Percentiles rank a stretch among this genome's conserved stretches.
These are phyloP conservation scores for Ochromonas danica DNA, from an alignment of 108 stramenopile species.

Conservation along the genomic window DNA sequence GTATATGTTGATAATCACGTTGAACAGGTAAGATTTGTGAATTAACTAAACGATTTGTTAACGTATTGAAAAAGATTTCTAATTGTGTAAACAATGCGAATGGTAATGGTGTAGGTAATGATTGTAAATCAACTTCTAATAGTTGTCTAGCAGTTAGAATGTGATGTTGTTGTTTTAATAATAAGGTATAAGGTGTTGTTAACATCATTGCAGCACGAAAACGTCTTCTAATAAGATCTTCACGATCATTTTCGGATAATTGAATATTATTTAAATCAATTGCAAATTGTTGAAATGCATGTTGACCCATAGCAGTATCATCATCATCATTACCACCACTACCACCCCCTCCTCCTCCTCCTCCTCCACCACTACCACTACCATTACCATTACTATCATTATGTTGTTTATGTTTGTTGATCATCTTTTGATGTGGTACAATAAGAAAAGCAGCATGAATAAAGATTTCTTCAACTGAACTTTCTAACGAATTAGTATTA, in stretches of 20 bases:
- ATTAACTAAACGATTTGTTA: neutral
- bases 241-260: neutral
- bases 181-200: constrained; percentile 23
- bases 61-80: neutral
- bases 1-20: neutral
- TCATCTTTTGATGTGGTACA: constrained; percentile 7
- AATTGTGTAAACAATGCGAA: neutral
- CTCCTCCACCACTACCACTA: no score
- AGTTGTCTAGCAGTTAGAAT: neutral
- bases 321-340: neutral
- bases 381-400: no score
- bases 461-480: constrained; percentile 11
- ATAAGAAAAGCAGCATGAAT: constrained; percentile 31
- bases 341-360: no score
- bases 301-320: neutral
- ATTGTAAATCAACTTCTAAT: neutral
- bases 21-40: neutral
- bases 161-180: neutral
- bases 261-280: neutral
- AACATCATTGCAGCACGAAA: constrained; percentile 29
- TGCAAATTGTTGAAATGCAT: neutral
- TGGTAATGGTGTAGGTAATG: neutral
- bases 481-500: neutral
- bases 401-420: neutral
- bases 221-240: neutral